Conservation (phyloP, 352 stramenopile genomes). For the Phytophthora pisi region DNA sequence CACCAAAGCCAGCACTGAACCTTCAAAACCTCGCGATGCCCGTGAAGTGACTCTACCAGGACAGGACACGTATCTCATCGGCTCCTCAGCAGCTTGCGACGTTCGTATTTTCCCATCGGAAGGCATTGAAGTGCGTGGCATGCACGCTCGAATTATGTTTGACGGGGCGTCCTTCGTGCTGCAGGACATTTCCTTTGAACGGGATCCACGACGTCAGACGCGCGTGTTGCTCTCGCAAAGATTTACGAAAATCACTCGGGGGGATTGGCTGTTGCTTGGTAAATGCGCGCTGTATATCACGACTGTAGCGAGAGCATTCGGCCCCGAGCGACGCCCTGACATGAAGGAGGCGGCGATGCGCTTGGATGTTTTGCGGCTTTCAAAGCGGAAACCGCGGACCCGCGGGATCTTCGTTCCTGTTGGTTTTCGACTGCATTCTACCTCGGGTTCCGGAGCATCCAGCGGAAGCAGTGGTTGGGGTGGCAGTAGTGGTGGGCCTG, state of each 20-base stretch:
- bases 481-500: constrained; percentile 38
- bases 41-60: constrained; percentile 26
- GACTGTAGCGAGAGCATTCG: constrained; percentile 54
- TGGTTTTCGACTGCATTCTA: constrained; percentile 51
- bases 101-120: constrained; percentile 50
- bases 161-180: constrained; percentile 72
- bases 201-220: constrained; percentile 56
- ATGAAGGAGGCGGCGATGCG: constrained; percentile 71
- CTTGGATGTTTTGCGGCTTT: constrained; percentile 65
- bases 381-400: constrained; percentile 61
- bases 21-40: constrained; percentile 10
- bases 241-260: constrained; percentile 55
- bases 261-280: constrained; percentile 66
- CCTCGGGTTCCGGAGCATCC: constrained; percentile 34
- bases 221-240: constrained; percentile 50
- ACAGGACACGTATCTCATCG: constrained; percentile 57
- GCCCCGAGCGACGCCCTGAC: constrained; percentile 60
- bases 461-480: constrained; percentile 32
- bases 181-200: constrained; percentile 75
- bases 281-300: constrained; percentile 59
- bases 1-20: constrained; percentile 11
- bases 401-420: constrained; percentile 59
- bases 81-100: constrained; percentile 60
- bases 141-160: constrained; percentile 70
- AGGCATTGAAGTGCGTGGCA: constrained; percentile 43